Percentiles rank a stretch among this genome's conserved stretches.
Conservation (phyloP, 225 moss, liverwort and hornwort genomes). For the Ulota crispa region DNA sequence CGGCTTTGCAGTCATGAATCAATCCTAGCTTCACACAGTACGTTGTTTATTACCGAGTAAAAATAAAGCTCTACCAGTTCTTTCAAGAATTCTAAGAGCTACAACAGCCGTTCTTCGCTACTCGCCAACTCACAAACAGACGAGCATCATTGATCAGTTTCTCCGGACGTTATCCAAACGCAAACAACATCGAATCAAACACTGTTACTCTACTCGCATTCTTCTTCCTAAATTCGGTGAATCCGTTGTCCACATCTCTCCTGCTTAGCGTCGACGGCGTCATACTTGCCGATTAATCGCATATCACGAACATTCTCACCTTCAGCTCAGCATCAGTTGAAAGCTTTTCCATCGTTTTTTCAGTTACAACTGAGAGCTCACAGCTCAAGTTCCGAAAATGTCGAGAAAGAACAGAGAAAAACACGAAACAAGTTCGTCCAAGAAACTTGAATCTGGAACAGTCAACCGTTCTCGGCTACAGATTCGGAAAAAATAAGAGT, state of each 20-base stretch:
- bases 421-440: not conserved
- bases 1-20: not conserved
- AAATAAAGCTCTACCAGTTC: not conserved
- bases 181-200: not conserved
- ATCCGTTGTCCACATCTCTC: not conserved
- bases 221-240: not conserved
- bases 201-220: not conserved
- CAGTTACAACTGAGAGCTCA: not conserved
- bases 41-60: not conserved
- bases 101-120: not conserved
- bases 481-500: not conserved
- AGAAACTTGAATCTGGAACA: not conserved
- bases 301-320: not conserved
- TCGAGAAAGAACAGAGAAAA: not conserved
- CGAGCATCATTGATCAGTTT: not conserved
- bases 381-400: not conserved
- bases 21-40: not conserved
- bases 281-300: not conserved
- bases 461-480: not conserved
- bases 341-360: not conserved
- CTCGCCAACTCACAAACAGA: not conserved
- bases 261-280: not conserved
- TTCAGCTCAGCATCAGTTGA: not conserved
- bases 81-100: not conserved
- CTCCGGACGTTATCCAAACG: not conserved